Base-by-base conservation (phyloP, 2,329 filamentous ascomycete genomes). In the Albophoma yamanashiensis region DNA sequence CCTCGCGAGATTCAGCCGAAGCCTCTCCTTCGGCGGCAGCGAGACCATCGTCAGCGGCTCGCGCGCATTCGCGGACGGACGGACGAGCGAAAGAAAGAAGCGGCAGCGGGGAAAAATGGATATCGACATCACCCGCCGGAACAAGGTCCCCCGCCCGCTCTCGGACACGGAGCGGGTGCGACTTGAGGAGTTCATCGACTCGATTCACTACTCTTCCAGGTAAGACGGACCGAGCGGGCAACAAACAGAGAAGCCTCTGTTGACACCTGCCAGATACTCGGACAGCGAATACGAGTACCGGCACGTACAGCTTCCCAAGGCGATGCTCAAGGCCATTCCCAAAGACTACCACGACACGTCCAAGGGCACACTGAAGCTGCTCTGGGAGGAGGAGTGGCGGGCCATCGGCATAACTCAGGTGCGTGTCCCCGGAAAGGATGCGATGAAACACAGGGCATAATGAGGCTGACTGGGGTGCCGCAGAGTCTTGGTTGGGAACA, bases 331-430 rank as follows among this genome's bases (percentile, higher is more conserved):
- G 77, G 89, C 85, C 47, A 97, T 99, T 67, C 94, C 94, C 25
- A 88, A 92, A 73, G 93, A 97, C 64, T 96, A 96, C 76, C 93
- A 96, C 71, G 92, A 97, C 74, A 82, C 86, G 57, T 79, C 85
- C 58, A 91, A 96, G 76, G 94, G 94, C 63, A 97, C 93, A 7
- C 78, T 99, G 75, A 99, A 97, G 79, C 79, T 99, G 67, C 78
- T 99, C 63, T 97, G 93, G 92, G 94, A 99, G 75, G 93, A 97
- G 66, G 94, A 99, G 78, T 99, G 94, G 94, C 87, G 94, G 76
- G 92, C 89, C 42, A 82, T 99, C 70, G 94, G 94, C 57, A 99
- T 99, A 73, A 99, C 94, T 66, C 93, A 96, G 87, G 92, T 96
- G 78, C 56, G 81, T 62, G 15, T 40, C 22, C 3, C 6, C 1